A percentile compares a stretch with the other conserved stretches of the same genome.
Evolutionary conservation across 805 yeast species (phyloP).

Genomic region (Metschnikowia continentalis): DNA sequence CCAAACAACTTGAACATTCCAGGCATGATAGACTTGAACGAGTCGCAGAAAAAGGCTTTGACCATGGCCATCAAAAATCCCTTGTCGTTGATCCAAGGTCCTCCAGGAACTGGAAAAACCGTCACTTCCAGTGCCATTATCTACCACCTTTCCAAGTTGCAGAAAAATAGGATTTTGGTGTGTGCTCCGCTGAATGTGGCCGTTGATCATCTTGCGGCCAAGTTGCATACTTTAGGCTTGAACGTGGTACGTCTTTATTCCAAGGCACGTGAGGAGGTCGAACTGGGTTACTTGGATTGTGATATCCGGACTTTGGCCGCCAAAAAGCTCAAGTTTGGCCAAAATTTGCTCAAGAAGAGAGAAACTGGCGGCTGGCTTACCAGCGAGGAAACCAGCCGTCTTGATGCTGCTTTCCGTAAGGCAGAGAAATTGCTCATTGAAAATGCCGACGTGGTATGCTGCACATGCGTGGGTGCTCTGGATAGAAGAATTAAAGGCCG

Average conservation of each 20-base stretch:
- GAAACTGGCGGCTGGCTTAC: conserved; percentile 10
- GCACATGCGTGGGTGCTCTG: conserved; percentile 92
- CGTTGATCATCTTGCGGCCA: conserved; percentile 81
- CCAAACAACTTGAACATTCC: conserved; percentile 63
- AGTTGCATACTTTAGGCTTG: conserved; percentile 65
- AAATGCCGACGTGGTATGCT: conserved; percentile 74
- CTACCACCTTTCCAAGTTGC: conserved; percentile 63
- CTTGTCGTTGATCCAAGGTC: conserved; percentile 58
- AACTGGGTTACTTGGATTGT: conserved; percentile 25
- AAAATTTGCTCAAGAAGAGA: not conserved
- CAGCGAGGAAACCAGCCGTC: conserved; percentile 6
- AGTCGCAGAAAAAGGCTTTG: conserved; percentile 78
- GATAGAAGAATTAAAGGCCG: conserved; percentile 57
- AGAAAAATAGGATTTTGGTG: conserved; percentile 66
- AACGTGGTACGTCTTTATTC: conserved; percentile 78
- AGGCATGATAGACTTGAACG: conserved; percentile 60
- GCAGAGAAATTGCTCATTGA: conserved; percentile 50
- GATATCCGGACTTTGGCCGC: not conserved
- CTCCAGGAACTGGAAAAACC: conserved; percentile 92
- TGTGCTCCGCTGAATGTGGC: conserved; percentile 97
- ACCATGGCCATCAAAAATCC: conserved; percentile 18
- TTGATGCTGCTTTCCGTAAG: conserved; percentile 13
- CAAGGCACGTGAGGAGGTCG: conserved; percentile 75
- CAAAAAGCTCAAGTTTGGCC: not conserved
- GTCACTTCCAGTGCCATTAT: conserved; percentile 88